A percentile compares a stretch with the other conserved stretches of the same genome.
phyloP scores from a whole-genome alignment of 1,284 basidiomycete species.

The Xanthoconium separans region DNA sequence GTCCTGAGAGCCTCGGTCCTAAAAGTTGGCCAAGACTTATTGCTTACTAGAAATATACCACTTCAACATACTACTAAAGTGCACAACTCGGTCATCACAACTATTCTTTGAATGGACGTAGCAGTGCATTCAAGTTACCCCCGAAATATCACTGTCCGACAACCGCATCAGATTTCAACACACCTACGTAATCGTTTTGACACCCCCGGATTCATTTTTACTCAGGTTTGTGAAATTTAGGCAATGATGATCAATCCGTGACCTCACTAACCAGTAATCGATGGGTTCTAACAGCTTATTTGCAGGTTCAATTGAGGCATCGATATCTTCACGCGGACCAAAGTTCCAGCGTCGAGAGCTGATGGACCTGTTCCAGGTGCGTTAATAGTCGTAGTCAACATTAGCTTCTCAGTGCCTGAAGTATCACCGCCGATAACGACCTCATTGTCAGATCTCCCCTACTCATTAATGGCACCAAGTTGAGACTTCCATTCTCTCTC shows the following conservation, averaged over 20 bases:
- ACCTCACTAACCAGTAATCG: background rate
- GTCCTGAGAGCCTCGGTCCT: constrained; percentile 7
- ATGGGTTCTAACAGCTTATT: background rate
- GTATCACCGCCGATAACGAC: background rate
- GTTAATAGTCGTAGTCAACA: background rate
- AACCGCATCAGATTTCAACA: background rate
- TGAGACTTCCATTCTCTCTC: background rate
- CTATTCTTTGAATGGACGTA: background rate
- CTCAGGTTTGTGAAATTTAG: background rate
- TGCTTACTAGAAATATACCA: background rate
- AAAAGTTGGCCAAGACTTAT: background rate
- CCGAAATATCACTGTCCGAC: background rate
- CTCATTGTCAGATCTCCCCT: background rate
- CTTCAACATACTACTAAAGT: background rate
- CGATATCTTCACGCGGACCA: background rate
- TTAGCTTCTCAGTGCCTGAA: background rate
- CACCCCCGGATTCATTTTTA: constrained; percentile 11
- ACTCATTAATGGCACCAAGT: background rate
- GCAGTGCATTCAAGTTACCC: background rate
- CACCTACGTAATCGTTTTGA: constrained; percentile 14
- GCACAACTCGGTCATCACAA: background rate
- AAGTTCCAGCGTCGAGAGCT: background rate
- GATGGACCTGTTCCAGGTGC: background rate
- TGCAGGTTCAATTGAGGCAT: background rate
- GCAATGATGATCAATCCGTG: background rate